Base-by-base conservation (phyloP, 2,329 filamentous ascomycete genomes). In the Stagonosporopsis rhizophila region DNA sequence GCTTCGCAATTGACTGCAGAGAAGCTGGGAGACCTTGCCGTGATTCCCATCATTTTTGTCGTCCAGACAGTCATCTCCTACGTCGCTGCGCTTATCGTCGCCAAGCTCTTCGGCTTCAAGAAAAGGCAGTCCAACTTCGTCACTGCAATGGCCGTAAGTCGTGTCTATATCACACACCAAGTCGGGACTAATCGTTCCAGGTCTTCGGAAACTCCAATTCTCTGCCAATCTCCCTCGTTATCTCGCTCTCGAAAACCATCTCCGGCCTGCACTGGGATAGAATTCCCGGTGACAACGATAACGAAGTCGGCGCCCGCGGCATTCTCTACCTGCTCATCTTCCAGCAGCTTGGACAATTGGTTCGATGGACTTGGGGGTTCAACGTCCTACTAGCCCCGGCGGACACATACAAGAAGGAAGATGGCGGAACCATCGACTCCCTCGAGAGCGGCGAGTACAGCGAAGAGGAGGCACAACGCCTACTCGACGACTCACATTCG, bases 151-250 rank as follows among this genome's bases (percentile, higher is more conserved):
- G 93, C 91, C 44, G 87, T 87, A 80, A 63, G 82, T 49, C 77
- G 42, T 28, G 2, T 11, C 35, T 15, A 14, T 20, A 34, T 44
- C 17, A 37, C 35, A 9, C 30, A 23, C 9, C 14, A 22, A 19
- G 11, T 15, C n/a, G n/a, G n/a, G n/a, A 37, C 71, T 71, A 44
- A 73, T 58, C 19, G 9, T 30, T 42, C 25, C 59, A 87, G 85
- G 86, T 98, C 44, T 99, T 99, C 75, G 95, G 94, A 67, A 99
- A 99, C 76, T 98, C 94, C 30, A 99, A 99, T 78, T 98, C 95
- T 17, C 84, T 99, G 19, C 95, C 95, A 0, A 98, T 99, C 59
- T 99, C 95, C 0, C 87, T 99, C 52, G 92, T 99, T 60, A 85
- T 98, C 54, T 97, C 94, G 8, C 84, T 99, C 11, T 96, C 94